phyloP scores from a whole-genome alignment of 2,329 filamentous ascomycete genomes.

The Lecanicillium sp. region DNA sequence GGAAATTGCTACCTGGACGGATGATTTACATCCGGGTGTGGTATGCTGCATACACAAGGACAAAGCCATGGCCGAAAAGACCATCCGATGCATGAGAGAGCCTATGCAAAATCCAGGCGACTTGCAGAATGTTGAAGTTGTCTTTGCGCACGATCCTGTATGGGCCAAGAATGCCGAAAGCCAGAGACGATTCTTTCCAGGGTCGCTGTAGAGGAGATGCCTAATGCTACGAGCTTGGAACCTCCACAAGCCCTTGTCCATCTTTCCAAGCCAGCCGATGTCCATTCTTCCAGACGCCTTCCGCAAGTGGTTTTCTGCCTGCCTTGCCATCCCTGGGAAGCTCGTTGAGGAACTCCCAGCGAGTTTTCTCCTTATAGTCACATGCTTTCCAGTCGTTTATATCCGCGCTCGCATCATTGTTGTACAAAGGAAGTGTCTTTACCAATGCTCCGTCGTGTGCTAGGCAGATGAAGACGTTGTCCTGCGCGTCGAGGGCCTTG shows the following conservation, averaged over 20 bases:
- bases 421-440: constrained; percentile 3
- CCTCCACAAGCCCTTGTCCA: not conserved
- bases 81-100: not conserved
- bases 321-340: constrained; percentile 1
- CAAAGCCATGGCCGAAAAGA: not conserved
- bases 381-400: constrained; percentile 4
- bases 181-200: not conserved
- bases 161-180: not conserved
- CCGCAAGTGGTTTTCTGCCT: not conserved
- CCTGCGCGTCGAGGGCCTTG: constrained; percentile 4
- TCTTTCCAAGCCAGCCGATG: constrained; percentile 2
- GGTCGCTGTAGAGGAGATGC: not conserved
- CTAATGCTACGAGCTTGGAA: not conserved
- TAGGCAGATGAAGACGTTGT: constrained; percentile 6
- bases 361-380: constrained; percentile 3
- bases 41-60: not conserved
- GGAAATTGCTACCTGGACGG: constrained; percentile 32
- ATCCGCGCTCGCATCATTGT: not conserved
- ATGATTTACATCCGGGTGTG: not conserved
- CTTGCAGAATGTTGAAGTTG: not conserved
- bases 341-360: constrained; percentile 6
- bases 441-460: constrained; percentile 5
- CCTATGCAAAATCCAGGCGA: not conserved
- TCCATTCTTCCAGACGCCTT: constrained; percentile 1
- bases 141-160: not conserved